Percentiles rank a stretch among this genome's conserved stretches.
Conservation (phyloP, 148 eudicot genomes). For the Camellia lanceoleosa region DNA sequence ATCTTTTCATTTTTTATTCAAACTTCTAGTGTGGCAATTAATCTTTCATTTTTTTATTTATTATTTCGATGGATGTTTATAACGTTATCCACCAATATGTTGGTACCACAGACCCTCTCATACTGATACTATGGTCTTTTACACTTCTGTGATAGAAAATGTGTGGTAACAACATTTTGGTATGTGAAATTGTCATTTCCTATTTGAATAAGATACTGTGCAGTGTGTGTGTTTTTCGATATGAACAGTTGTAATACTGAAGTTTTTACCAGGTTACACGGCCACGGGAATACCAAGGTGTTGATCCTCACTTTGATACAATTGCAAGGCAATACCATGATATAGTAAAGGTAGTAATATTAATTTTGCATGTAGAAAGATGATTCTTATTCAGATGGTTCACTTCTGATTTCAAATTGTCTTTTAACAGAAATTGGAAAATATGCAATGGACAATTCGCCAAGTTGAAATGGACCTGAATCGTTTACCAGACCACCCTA, state of each 20-base stretch:
- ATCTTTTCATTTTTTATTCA: conserved; percentile 6
- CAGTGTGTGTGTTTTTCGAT: no score
- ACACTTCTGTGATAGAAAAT: no score
- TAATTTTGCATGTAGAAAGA: neutral
- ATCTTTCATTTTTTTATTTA: no score
- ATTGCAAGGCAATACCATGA: conserved; percentile 97
- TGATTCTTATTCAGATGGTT: neutral
- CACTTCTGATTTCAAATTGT: neutral
- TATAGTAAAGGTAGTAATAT: conserved; percentile 62
- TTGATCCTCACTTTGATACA: conserved; percentile 87
- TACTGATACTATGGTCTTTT: no score
- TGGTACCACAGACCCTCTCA: no score
- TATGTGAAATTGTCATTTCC: no score
- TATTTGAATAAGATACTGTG: no score
- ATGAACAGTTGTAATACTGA: no score
- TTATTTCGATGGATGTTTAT: no score
- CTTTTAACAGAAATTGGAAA: conserved; percentile 71
- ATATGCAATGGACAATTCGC: conserved; percentile 90
- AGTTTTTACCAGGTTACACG: conserved; percentile 67
- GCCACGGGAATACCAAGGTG: conserved; percentile 93
- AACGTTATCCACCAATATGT: no score
- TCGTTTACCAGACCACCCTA: conserved; percentile 60
- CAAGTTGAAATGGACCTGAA: conserved; percentile 96
- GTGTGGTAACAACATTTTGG: no score
- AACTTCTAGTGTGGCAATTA: no score